phyloP scores from a whole-genome alignment of 192 early-diverging fungal species.

The Linnemannia zychae region DNA sequence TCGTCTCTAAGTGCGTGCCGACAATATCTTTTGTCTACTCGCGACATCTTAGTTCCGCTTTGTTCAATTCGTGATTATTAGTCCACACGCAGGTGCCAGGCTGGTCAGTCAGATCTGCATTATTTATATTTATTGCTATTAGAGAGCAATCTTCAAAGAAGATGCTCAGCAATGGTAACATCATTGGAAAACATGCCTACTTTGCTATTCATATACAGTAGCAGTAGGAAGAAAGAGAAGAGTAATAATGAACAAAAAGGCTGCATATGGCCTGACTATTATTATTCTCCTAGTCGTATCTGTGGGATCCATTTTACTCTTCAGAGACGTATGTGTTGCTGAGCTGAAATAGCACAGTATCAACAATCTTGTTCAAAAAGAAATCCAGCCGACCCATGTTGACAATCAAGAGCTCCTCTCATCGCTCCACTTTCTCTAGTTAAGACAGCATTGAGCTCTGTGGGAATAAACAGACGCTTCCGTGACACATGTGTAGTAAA shows the following conservation, averaged over 20 bases:
- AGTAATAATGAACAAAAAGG: too few relatives aligned
- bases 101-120: background rate
- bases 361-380: background rate
- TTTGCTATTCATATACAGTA: background rate
- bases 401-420: background rate
- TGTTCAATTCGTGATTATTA: background rate
- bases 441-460: background rate
- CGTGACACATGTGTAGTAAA: background rate
- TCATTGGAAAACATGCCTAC: background rate
- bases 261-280: background rate
- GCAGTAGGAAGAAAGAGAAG: background rate
- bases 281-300: background rate
- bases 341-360: background rate
- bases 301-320: background rate
- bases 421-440: background rate
- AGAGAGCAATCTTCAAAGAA: background rate
- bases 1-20: background rate
- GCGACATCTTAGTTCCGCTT: conserved; percentile 1
- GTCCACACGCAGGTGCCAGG: background rate
- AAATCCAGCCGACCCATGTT: background rate
- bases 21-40: background rate
- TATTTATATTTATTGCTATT: background rate
- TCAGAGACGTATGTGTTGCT: background rate
- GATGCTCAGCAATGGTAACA: background rate
- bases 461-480: background rate